Conservation (phyloP, 306 rosid genomes). For the Echinosophora koreensis region DNA sequence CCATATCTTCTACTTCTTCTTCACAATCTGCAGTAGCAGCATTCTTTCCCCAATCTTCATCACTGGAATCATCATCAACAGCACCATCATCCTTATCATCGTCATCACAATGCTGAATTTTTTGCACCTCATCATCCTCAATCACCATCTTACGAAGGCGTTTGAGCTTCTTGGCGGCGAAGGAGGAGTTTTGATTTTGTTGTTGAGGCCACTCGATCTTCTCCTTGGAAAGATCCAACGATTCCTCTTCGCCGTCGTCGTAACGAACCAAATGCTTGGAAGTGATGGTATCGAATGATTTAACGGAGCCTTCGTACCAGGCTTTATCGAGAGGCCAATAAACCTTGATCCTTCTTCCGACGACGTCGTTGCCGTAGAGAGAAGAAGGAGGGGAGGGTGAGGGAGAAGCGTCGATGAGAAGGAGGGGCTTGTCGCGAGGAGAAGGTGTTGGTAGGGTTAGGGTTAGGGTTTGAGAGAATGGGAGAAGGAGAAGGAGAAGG, state of each 20-base stretch:
- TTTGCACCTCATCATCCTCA: no score
- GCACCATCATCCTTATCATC: slow-evolving; percentile 42
- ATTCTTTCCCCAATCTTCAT: slow-evolving; percentile 81
- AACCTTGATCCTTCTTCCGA: slow-evolving; percentile 78
- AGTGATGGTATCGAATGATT: slow-evolving; percentile 51
- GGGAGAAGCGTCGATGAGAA: no score
- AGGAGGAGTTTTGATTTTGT: slow-evolving; percentile 2
- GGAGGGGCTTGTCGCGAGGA: no score
- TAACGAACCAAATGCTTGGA: slow-evolving; percentile 71
- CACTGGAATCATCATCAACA: slow-evolving; percentile 58
- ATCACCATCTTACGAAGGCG: no score
- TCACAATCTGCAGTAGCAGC: slow-evolving; percentile 40
- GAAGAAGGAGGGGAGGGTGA: not conserved
- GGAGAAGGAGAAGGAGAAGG: slow-evolving; percentile 52
- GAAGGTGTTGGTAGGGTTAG: not conserved
- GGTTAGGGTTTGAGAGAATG: slow-evolving; percentile 39
- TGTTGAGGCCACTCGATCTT: slow-evolving; percentile 68
- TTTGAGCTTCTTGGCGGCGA: no score
- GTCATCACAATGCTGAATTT: not conserved
- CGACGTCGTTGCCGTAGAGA: slow-evolving; percentile 52
- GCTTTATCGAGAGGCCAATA: slow-evolving; percentile 81
- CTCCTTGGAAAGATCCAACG: slow-evolving; percentile 66
- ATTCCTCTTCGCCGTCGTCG: slow-evolving; percentile 82
- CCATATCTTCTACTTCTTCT: slow-evolving; percentile 52
- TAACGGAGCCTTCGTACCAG: slow-evolving; percentile 87